These are phyloP conservation scores for Xylaria sp. DNA, from an alignment of 2,329 filamentous ascomycete genomes.

Conservation along the genomic window DNA sequence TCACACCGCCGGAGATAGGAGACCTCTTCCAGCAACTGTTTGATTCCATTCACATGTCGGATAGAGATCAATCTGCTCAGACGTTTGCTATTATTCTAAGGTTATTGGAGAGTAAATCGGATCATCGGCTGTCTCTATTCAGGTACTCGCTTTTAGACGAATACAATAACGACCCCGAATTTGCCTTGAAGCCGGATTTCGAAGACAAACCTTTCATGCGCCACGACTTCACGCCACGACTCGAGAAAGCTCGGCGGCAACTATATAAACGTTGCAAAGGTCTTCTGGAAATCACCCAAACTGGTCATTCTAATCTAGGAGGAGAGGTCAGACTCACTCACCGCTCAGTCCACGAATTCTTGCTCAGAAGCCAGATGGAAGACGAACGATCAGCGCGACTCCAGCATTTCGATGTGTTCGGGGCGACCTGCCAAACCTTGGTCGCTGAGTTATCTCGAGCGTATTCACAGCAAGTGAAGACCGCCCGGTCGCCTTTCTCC, in stretches of 20 bases:
- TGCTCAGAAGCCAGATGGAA: not conserved
- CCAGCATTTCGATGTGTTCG: not conserved
- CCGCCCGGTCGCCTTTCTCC: not conserved
- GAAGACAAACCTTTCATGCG: not conserved
- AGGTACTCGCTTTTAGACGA: not conserved
- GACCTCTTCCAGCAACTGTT: not conserved
- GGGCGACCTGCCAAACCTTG: not conserved
- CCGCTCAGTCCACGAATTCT: not conserved
- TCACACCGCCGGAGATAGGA: conserved; percentile 1
- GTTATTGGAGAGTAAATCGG: not conserved
- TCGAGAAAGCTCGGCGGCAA: not conserved
- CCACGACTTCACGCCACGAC: not conserved
- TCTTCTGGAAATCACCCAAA: not conserved
- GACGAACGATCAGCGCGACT: not conserved
- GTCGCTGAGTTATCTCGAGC: not conserved
- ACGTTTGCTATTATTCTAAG: not conserved
- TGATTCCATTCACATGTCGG: not conserved
- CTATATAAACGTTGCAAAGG: not conserved
- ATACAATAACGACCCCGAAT: not conserved
- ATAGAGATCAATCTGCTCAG: not conserved
- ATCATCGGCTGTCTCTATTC: not conserved
- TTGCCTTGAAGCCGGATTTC: not conserved
- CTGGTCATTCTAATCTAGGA: not conserved
- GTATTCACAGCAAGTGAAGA: not conserved
- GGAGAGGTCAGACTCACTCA: not conserved